Evolutionary conservation across 2,329 filamentous ascomycete genomes (phyloP).

Genomic region (Aspergillus ustus): DNA sequence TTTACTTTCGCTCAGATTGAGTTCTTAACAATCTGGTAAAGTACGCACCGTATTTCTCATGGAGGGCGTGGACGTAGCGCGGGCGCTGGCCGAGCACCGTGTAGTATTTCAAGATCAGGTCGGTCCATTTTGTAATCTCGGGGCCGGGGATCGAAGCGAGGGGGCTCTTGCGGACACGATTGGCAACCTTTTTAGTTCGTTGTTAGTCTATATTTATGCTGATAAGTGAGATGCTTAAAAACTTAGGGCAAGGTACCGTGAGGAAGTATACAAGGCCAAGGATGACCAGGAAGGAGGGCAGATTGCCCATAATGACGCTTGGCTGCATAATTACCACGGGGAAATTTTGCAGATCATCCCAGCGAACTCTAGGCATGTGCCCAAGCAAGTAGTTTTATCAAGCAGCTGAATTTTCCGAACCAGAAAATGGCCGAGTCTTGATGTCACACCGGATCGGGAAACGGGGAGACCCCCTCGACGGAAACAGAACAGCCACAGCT

Average conservation of each 20-base stretch:
- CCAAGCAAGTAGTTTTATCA: background rate
- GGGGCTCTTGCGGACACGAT: background rate
- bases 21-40: background rate
- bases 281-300: conserved; percentile 9
- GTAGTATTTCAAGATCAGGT: conserved; percentile 14
- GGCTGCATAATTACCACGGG: background rate
- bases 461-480: no score
- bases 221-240: background rate
- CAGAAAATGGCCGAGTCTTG: background rate
- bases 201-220: background rate
- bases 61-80: conserved; percentile 23
- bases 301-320: conserved; percentile 2
- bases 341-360: background rate
- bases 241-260: background rate
- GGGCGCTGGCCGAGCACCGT: conserved; percentile 14
- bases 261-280: conserved; percentile 12
- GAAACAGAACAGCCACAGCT: background rate
- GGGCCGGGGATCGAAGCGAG: conserved; percentile 19
- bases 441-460: background rate
- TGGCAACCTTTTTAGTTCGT: background rate
- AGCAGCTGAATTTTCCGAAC: background rate
- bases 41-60: conserved; percentile 20
- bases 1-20: background rate
- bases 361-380: background rate
- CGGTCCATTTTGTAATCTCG: conserved; percentile 17